These are phyloP conservation scores for Orbilia javanica DNA, from an alignment of 2,329 filamentous ascomycete species.

Conservation along the genomic window DNA sequence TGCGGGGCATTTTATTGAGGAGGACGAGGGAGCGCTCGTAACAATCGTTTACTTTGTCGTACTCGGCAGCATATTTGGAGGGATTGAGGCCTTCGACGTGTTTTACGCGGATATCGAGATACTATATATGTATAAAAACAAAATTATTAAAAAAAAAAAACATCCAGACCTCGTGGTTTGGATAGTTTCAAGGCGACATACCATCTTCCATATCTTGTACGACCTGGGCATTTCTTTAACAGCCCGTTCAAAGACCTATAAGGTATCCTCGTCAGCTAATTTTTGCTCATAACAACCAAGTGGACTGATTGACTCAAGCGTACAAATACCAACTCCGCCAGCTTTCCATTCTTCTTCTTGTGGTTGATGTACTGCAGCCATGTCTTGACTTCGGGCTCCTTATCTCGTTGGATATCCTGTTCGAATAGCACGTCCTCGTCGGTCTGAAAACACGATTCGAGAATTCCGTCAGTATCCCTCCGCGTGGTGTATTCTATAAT, in stretches of 20 bases:
- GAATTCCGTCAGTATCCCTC: constrained; percentile 52
- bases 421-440: constrained; percentile 96
- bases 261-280: constrained; percentile 1
- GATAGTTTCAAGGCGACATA: constrained; percentile 65
- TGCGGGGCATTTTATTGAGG: constrained; percentile 97
- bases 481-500: constrained; percentile 19
- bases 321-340: constrained; percentile 85
- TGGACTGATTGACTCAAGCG: neutral
- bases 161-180: constrained; percentile 55
- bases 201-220: constrained; percentile 98
- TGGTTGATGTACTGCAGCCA: constrained; percentile 95
- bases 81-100: constrained; percentile 87
- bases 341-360: constrained; percentile 86
- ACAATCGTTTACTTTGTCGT: constrained; percentile 90
- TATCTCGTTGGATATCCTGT: constrained; percentile 90
- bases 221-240: constrained; percentile 90
- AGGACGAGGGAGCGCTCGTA: constrained; percentile 93
- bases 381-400: constrained; percentile 82
- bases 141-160: no score
- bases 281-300: constrained; percentile 64
- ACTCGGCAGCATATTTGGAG: constrained; percentile 82
- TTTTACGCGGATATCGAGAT: constrained; percentile 84
- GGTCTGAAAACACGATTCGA: constrained; percentile 68
- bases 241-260: constrained; percentile 83
- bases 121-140: constrained; percentile 69